Evolutionary conservation across 768 basidiomycete species (phyloP).

Genomic region (Leucocoprinus leucothites): DNA sequence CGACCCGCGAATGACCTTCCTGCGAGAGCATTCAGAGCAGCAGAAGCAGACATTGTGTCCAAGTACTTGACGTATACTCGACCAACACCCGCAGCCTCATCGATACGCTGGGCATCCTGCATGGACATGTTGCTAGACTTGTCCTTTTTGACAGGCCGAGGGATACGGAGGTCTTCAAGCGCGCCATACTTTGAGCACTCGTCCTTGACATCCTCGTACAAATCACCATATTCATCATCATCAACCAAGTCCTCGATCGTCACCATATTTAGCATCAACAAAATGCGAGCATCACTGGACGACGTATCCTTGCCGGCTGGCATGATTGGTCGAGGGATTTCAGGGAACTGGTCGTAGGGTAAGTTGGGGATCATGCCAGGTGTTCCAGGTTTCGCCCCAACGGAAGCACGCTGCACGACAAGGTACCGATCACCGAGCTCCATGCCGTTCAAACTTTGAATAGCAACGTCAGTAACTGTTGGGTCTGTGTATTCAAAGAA

Average conservation of each 20-base stretch:
- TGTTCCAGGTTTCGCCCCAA: slow-evolving; percentile 79
- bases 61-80: slow-evolving; percentile 92
- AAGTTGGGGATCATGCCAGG: slow-evolving; percentile 64
- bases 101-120: slow-evolving; percentile 65
- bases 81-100: slow-evolving; percentile 92
- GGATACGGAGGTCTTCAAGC: slow-evolving; percentile 85
- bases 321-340: slow-evolving; percentile 85
- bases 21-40: slow-evolving; percentile 82
- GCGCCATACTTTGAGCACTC: slow-evolving; percentile 80
- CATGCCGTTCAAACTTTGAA: slow-evolving; percentile 96
- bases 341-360: slow-evolving; percentile 78
- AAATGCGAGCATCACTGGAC: slow-evolving; percentile 69
- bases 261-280: slow-evolving; percentile 99
- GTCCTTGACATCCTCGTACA: slow-evolving; percentile 92
- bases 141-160: slow-evolving; percentile 84
- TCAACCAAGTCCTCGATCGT: slow-evolving; percentile 86
- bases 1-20: slow-evolving; percentile 86
- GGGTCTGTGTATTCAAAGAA: slow-evolving; percentile 98
- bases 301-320: slow-evolving; percentile 64
- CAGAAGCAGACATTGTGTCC: slow-evolving; percentile 56
- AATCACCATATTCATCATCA: slow-evolving; percentile 91
- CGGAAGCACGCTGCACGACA: slow-evolving; percentile 94
- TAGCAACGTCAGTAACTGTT: slow-evolving; percentile 89
- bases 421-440: slow-evolving; percentile 93
- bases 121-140: slow-evolving; percentile 69